Evolutionary conservation across 2,329 filamentous ascomycete genomes (phyloP).

Genomic region (Hypoxylon sp.): DNA sequence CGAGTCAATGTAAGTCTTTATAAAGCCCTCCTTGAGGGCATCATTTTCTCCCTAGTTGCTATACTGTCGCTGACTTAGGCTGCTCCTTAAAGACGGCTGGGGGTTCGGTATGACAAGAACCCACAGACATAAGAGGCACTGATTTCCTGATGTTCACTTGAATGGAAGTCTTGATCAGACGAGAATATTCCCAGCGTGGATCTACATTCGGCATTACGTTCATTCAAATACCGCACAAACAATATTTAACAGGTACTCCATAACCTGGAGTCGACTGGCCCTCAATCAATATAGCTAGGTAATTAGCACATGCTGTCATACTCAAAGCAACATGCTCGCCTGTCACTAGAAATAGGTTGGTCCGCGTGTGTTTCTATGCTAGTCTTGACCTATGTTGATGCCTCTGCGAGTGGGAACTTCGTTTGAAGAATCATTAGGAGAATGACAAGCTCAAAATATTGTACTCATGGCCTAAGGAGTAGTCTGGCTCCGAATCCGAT

Average conservation of each 20-base stretch:
- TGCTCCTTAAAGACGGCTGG: conserved; percentile 22
- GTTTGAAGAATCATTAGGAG: not conserved
- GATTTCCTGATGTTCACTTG: not conserved
- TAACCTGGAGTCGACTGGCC: not conserved
- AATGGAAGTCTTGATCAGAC: not conserved
- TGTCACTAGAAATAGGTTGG: conserved; percentile 2
- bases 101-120: conserved; percentile 43
- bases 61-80: conserved; percentile 12
- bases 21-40: no score
- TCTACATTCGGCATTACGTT: not conserved
- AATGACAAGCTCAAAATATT: not conserved
- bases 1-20: conserved; percentile 61
- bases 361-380: conserved; percentile 7
- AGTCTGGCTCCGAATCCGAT: not conserved
- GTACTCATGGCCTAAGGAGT: not conserved
- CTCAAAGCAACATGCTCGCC: not conserved
- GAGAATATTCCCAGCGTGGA: not conserved
- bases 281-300: not conserved
- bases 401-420: not conserved
- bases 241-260: not conserved
- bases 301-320: not conserved
- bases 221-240: not conserved
- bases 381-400: not conserved
- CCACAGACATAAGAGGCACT: conserved; percentile 35
- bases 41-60: not conserved